Evolutionary conservation across 345 rosid genomes (phyloP).

Genomic region (Geranium brycei): DNA sequence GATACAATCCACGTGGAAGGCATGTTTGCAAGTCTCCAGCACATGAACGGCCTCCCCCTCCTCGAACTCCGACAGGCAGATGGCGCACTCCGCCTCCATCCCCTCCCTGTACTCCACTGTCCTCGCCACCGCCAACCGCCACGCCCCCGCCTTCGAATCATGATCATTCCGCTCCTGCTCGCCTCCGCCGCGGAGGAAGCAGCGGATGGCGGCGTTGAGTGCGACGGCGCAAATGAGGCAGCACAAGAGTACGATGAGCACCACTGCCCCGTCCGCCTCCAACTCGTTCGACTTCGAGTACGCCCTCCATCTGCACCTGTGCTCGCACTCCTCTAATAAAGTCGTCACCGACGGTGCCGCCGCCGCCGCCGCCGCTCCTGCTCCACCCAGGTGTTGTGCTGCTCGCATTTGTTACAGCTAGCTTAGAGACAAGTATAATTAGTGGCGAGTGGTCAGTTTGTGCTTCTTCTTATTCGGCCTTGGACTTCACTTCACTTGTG

Average conservation of each 20-base stretch:
- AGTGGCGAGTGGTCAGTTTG: too few species aligned
- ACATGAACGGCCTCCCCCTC: constrained; percentile 53
- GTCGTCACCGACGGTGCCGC: too few species aligned
- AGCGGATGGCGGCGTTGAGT: constrained; percentile 49
- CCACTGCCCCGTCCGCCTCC: constrained; percentile 33
- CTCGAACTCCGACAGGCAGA: constrained; percentile 58
- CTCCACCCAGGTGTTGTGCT: too few species aligned
- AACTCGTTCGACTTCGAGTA: constrained; percentile 13
- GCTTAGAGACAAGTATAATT: too few species aligned
- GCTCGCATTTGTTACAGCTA: too few species aligned
- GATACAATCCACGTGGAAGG: constrained; percentile 63
- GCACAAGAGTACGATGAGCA: constrained; percentile 44
- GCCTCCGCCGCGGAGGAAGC: constrained; percentile 29
- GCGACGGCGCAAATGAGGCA: constrained; percentile 48
- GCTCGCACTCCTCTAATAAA: too few species aligned
- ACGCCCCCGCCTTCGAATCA: constrained; percentile 4
- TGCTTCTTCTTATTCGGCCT: too few species aligned
- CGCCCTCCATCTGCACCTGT: too few species aligned
- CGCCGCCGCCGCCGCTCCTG: too few species aligned
- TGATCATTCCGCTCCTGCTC: constrained; percentile 15
- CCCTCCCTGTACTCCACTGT: constrained; percentile 39
- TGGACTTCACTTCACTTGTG: too few species aligned
- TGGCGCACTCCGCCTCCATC: constrained; percentile 50
- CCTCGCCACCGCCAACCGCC: constrained; percentile 21
- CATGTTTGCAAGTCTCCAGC: constrained; percentile 52